Percentiles rank a stretch among this genome's conserved stretches.
Conservation (phyloP, 192 early-diverging fungal species). For the Podila epigama region DNA sequence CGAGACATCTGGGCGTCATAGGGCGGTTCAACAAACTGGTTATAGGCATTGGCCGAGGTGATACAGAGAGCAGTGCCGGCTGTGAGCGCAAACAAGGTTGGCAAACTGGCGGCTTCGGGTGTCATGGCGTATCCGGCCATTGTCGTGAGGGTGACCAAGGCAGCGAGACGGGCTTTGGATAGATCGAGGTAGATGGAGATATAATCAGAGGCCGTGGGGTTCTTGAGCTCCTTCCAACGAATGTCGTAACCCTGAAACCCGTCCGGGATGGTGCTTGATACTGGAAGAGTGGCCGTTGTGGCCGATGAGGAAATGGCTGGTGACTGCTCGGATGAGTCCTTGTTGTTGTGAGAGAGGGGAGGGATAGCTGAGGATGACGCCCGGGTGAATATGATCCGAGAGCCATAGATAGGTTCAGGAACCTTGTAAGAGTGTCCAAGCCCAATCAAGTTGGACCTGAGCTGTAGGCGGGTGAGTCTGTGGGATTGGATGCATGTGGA, state of each 20-base stretch:
- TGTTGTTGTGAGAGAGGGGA: slow-evolving; percentile 1
- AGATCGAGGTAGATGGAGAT: slow-evolving; percentile 64
- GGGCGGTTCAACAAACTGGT: slow-evolving; percentile 95
- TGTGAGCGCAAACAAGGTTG: slow-evolving; percentile 81
- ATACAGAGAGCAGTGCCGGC: slow-evolving; percentile 89
- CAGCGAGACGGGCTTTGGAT: slow-evolving; percentile 86
- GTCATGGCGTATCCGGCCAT: slow-evolving; percentile 96
- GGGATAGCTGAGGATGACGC: slow-evolving; percentile 18
- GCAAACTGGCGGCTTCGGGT: slow-evolving; percentile 67
- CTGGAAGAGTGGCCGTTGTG: slow-evolving; percentile 1
- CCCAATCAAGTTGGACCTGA: not conserved
- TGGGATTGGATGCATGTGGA: slow-evolving; percentile 2
- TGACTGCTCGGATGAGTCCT: slow-evolving; percentile 4
- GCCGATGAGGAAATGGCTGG: not conserved
- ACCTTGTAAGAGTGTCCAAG: not conserved
- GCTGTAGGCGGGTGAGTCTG: slow-evolving; percentile 4
- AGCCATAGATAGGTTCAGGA: slow-evolving; percentile 3
- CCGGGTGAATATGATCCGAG: slow-evolving; percentile 37
- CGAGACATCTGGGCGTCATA: slow-evolving; percentile 98
- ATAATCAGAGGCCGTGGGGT: slow-evolving; percentile 17
- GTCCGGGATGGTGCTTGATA: slow-evolving; percentile 7
- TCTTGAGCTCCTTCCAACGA: slow-evolving; percentile 47
- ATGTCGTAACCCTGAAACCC: slow-evolving; percentile 37
- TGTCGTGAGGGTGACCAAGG: slow-evolving; percentile 89
- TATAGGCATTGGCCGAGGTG: slow-evolving; percentile 90